phyloP scores from a whole-genome alignment of 116 monocot genomes.

The Cymodocea nodosa region DNA sequence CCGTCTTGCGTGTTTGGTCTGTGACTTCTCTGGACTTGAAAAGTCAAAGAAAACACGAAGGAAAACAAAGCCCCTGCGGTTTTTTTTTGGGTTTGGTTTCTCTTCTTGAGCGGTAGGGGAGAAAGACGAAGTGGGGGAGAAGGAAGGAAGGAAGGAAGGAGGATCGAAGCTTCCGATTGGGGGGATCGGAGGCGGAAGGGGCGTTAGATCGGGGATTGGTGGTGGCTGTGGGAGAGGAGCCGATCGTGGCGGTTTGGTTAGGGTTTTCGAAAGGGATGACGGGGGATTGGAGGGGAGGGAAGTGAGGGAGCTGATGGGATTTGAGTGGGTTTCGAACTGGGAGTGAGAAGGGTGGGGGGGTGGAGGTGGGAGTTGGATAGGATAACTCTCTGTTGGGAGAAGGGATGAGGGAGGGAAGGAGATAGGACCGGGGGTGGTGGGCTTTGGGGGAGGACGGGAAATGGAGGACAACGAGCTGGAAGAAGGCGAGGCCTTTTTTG shows the following conservation, averaged over 20 bases:
- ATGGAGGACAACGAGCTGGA: slow-evolving; percentile 79
- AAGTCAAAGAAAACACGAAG: no score
- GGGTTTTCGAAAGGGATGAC: background rate
- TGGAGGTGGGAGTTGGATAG: slow-evolving; percentile 17
- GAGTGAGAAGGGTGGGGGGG: background rate
- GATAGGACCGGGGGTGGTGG: slow-evolving; percentile 16
- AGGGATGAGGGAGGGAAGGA: slow-evolving; percentile 31
- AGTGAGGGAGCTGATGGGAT: no score
- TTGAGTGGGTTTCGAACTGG: background rate
- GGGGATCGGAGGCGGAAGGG: background rate
- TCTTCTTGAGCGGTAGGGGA: background rate
- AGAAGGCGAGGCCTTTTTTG: slow-evolving; percentile 59
- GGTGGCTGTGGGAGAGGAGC: background rate
- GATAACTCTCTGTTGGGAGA: slow-evolving; percentile 32
- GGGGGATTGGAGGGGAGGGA: background rate
- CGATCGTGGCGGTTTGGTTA: background rate
- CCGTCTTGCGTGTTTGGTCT: no score
- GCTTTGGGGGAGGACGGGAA: slow-evolving; percentile 6
- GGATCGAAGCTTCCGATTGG: background rate
- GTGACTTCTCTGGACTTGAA: no score
- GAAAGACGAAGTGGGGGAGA: background rate
- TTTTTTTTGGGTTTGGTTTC: no score
- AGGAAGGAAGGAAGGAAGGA: background rate
- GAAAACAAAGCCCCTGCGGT: no score
- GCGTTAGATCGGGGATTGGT: background rate